Base-by-base conservation (phyloP, 495 filamentous ascomycete species). In the Aspergillus wentii region DNA sequence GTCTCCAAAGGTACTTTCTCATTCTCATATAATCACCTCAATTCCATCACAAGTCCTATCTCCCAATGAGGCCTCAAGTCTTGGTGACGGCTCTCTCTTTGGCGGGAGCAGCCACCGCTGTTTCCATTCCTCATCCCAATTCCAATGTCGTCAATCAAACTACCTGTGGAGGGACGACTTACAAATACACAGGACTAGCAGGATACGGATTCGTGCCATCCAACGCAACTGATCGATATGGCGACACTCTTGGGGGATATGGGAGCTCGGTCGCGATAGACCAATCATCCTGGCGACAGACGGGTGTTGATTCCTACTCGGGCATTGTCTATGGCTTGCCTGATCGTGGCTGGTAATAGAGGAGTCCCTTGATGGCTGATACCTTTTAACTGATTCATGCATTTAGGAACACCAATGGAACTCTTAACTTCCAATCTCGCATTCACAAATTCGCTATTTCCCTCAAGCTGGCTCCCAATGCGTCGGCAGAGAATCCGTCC, bases 391-490 rank as follows among this genome's bases (percentile, higher is more conserved):
- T 29, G 33, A 44, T 11, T 30, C 39, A n/a, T 15, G 1, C n/a
- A n/a, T n/a, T 15, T 41, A 73, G 66, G 78, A 80, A 82, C 41
- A 88, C 84, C 9, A 64, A 88, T 46, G 86, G 86, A 9, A 89
- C 86, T 0, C 56, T 80, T 11, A 88, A 87, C 58, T 86, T 72
- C 57, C 78, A 87, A 41, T 70, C 74, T 1, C 80, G 86, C 30
- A 72, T 92, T 26, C 86, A 92, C 55, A 80, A 83, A 40, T 81
- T 87, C 48, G 54, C 66, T 35, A 62, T 89, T 34, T 57, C 68
- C 33, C 67, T 89, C 39, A 69, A 69, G 15, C 72, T 85, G 40
- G 48, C 61, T 4, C 54, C 65, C 4, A 55, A 66, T 4, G 76
- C 79, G n/a, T 76, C 76, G 0, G 57, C 71, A 9, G 53, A 60